phyloP scores from a whole-genome alignment of 495 filamentous ascomycete species.

The Pseudotulostoma volvatum region DNA sequence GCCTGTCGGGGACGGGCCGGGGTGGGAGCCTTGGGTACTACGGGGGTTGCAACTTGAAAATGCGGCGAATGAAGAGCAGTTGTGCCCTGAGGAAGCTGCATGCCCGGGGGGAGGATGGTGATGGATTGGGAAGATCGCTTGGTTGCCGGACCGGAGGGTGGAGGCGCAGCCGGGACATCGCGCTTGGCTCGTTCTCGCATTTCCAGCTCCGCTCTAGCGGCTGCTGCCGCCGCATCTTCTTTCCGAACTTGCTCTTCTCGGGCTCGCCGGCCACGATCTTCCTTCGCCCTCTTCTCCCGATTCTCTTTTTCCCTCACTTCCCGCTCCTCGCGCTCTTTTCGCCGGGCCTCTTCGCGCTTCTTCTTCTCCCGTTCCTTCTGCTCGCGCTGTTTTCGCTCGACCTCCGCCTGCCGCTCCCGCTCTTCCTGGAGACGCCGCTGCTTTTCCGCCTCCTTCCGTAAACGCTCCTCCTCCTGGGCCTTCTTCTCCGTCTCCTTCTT shows the following conservation, averaged over 20 bases:
- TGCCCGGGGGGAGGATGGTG: constrained; percentile 33
- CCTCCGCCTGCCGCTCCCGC: constrained; percentile 64
- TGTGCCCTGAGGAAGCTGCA: constrained; percentile 31
- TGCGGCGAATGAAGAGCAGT: constrained; percentile 52
- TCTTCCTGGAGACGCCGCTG: constrained; percentile 64
- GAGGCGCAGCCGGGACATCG: constrained; percentile 17
- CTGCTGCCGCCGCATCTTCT: constrained; percentile 5
- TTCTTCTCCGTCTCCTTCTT: constrained; percentile 87
- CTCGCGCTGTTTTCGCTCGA: constrained; percentile 55
- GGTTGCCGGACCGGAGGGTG: constrained; percentile 9
- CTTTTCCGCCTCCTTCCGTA: constrained; percentile 63
- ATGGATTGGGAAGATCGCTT: constrained; percentile 29
- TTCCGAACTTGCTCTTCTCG: constrained; percentile 46
- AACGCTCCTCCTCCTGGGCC: constrained; percentile 72
- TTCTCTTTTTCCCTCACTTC: constrained; percentile 48
- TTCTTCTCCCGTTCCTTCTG: constrained; percentile 58
- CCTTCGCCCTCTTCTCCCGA: constrained; percentile 41
- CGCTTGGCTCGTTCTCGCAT: constrained; percentile 33
- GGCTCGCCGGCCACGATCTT: constrained; percentile 50
- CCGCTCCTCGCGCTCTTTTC: constrained; percentile 57
- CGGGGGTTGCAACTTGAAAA: constrained; percentile 59
- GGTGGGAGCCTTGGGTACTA: constrained; percentile 66
- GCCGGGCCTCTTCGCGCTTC: constrained; percentile 42
- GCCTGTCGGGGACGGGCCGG: constrained; percentile 57
- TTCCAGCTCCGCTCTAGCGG: constrained; percentile 31